phyloP scores from a whole-genome alignment of 495 filamentous ascomycete genomes.

The Aspergillus carlsbadensis region DNA sequence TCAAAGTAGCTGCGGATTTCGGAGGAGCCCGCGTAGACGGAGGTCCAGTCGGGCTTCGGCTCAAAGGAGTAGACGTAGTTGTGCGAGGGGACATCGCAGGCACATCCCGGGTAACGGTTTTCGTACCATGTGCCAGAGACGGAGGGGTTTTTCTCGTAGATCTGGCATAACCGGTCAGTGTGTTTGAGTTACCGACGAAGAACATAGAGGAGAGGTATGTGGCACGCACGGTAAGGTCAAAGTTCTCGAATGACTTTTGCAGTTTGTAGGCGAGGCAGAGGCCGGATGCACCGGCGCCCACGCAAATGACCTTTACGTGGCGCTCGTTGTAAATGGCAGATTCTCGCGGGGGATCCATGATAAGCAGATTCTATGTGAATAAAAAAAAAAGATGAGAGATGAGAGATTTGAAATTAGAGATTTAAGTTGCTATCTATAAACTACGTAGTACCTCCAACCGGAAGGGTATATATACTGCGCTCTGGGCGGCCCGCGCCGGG shows the following conservation, averaged over 20 bases:
- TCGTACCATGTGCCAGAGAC: slow-evolving; percentile 1
- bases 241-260: neutral
- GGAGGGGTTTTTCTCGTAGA: neutral
- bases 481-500: no score
- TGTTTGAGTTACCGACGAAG: no score
- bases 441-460: no score
- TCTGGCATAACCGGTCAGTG: neutral
- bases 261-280: neutral
- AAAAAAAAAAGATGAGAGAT: no score
- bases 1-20: slow-evolving; percentile 43
- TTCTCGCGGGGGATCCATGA: no score
- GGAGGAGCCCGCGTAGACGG: slow-evolving; percentile 47
- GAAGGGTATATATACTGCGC: no score
- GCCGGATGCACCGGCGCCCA: neutral
- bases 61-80: slow-evolving; percentile 58
- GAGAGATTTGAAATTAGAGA: no score
- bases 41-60: slow-evolving; percentile 53
- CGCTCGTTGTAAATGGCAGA: neutral
- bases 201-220: no score
- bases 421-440: no score
- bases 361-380: no score
- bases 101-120: slow-evolving; percentile 15
- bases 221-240: no score
- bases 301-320: neutral
- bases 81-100: slow-evolving; percentile 46